Evolutionary conservation across 306 rosid genomes (phyloP).

Genomic region (Comarum palustre): DNA sequence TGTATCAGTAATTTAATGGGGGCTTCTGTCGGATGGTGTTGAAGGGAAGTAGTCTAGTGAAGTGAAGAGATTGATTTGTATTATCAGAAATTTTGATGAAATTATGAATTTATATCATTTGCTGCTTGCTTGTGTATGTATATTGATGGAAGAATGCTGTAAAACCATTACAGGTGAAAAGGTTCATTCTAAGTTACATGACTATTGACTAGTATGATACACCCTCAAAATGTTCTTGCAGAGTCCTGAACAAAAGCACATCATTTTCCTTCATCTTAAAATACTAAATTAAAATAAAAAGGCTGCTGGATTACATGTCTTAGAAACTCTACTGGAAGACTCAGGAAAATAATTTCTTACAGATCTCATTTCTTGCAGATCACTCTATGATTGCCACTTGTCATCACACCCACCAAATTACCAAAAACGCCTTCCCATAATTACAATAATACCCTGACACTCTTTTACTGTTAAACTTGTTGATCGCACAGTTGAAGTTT

Average conservation of each 20-base stretch:
- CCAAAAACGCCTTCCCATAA: background rate
- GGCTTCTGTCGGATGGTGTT: background rate
- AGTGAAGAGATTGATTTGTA: background rate
- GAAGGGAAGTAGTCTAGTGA: background rate
- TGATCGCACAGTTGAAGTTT: constrained; percentile 2
- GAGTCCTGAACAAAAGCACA: too few species aligned
- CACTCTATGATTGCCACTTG: background rate
- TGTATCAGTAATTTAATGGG: background rate
- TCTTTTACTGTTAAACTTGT: background rate
- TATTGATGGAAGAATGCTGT: background rate
- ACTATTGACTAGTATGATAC: too few species aligned
- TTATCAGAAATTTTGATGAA: background rate
- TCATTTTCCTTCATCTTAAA: too few species aligned
- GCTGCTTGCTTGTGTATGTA: background rate
- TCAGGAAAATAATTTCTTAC: too few species aligned
- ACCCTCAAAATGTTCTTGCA: too few species aligned
- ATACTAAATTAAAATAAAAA: too few species aligned
- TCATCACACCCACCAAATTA: background rate
- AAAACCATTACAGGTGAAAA: too few species aligned
- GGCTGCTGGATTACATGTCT: too few species aligned
- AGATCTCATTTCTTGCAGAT: background rate
- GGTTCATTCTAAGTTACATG: too few species aligned
- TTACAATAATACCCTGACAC: background rate
- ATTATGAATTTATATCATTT: background rate
- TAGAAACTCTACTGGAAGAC: too few species aligned